phyloP scores from a whole-genome alignment of 345 rosid species.

The Populus ilicifolia region DNA sequence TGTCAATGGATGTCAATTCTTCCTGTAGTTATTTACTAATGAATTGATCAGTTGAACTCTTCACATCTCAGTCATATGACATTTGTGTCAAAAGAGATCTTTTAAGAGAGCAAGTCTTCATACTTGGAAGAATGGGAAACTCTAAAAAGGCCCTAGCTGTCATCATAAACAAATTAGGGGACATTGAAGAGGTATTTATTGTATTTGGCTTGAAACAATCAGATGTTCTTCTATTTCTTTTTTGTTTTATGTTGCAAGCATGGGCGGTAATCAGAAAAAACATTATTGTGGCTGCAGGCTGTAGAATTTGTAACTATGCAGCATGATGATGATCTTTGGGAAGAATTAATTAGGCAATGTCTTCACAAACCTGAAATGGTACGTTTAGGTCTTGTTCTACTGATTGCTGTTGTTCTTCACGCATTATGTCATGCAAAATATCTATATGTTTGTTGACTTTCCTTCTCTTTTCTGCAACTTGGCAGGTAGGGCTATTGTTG shows the following conservation, averaged over 20 bases:
- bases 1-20: not conserved
- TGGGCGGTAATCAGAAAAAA: conserved; percentile 5
- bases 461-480: conserved; percentile 22
- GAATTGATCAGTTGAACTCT: conserved; percentile 23
- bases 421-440: not conserved
- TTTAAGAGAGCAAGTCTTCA: conserved; percentile 87
- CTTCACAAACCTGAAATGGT: conserved; percentile 98
- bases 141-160: conserved; percentile 82
- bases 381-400: conserved; percentile 3
- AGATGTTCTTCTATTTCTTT: conserved; percentile 10
- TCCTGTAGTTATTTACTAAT: conserved; percentile 4
- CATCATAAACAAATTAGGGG: conserved; percentile 86
- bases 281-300: conserved; percentile 55
- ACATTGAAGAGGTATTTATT: conserved; percentile 81
- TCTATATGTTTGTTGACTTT: not conserved
- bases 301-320: conserved; percentile 96
- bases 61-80: conserved; percentile 71
- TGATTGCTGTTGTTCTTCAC: not conserved
- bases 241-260: conserved; percentile 14
- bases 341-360: conserved; percentile 94
- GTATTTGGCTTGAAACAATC: conserved; percentile 7
- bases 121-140: conserved; percentile 98
- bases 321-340: conserved; percentile 99
- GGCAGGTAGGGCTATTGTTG: conserved; percentile 85
- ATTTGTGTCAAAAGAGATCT: conserved; percentile 76